A percentile compares a stretch with the other conserved stretches of the same genome.
Evolutionary conservation across 768 basidiomycete species (phyloP).

Genomic region (Rhodotorula toruloides): DNA sequence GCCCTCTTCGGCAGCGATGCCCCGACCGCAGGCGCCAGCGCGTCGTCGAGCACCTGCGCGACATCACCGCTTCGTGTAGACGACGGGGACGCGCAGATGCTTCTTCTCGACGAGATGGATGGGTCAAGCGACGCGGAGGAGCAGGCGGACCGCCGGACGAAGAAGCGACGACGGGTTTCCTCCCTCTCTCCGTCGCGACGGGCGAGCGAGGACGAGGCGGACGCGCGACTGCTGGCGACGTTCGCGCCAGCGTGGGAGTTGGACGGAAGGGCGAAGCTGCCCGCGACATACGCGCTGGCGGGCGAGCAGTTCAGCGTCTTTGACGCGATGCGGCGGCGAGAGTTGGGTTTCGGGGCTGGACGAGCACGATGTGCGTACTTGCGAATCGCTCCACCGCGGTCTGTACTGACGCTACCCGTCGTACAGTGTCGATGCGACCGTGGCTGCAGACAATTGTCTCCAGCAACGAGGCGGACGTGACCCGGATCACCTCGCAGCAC

Average conservation of each 20-base stretch:
- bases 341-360: slow-evolving; percentile 8
- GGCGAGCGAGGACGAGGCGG: background rate
- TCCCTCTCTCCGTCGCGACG: background rate
- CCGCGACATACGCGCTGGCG: background rate
- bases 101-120: background rate
- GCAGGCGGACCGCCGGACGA: background rate
- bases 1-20: background rate
- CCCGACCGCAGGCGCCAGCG: slow-evolving; percentile 3
- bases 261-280: background rate
- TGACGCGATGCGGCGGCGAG: slow-evolving; percentile 10
- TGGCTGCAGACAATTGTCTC: slow-evolving; percentile 28
- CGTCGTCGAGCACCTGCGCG: slow-evolving; percentile 7
- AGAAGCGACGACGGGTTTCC: background rate
- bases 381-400: too few species aligned
- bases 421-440: slow-evolving; percentile 30
- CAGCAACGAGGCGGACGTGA: slow-evolving; percentile 37
- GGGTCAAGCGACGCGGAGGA: background rate
- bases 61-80: background rate
- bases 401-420: background rate
- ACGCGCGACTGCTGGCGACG: background rate
- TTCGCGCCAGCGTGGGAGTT: background rate
- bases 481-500: slow-evolving; percentile 27
- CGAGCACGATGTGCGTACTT: slow-evolving; percentile 9
- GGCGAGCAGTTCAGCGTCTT: slow-evolving; percentile 26
- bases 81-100: slow-evolving; percentile 1